Evolutionary conservation across 352 stramenopile species (phyloP), one percentile per base, ranked within the genome.

Genomic region (Thalassiosira allenii): DNA sequence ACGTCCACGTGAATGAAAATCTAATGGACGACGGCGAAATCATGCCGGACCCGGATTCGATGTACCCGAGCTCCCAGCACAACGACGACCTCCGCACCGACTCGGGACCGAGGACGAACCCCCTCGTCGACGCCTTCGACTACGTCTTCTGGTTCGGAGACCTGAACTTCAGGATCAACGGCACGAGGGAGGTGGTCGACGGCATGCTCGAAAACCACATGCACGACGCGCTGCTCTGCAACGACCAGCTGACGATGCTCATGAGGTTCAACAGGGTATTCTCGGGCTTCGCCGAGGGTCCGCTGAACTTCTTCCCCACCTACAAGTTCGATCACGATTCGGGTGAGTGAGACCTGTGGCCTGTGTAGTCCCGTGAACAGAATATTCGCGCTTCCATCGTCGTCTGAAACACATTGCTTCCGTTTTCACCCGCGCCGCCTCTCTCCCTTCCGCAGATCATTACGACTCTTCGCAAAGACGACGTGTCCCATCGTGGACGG

Each of bases 281-380:
- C 68, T 20, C 37, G 22, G 87, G 94, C 34, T 98, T 97, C 58
- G 61, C 68, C 1, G 95, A 98, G 80, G 96, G 95, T 0, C 95
- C 93, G n/a, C 62, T 97, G 37, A 84, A 96, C 52, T 98, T 98
- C 57, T 89, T 89, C 1, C 96, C 96, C 14, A 98, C 96, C 4
- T 98, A 98, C 87, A 98, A 98, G 81, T 97, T 97, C 62, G 95
- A 97, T 86, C 95, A 96, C 71, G 81, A 79, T 78, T 68, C 52
- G 29, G 74, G 67, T 75, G 58, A 78, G 37, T 17, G n/a, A n/a
- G n/a, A n/a, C n/a, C n/a, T n/a, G n/a, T n/a, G n/a, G n/a, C n/a
- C n/a, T n/a, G n/a, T n/a, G n/a, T n/a, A n/a, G n/a, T n/a, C n/a
- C n/a, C n/a, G n/a, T n/a, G n/a, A n/a, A n/a, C n/a, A n/a, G n/a